Percentiles rank a stretch among this genome's conserved stretches.
phyloP scores from a whole-genome alignment of 1,284 basidiomycete genomes.

The Moniliophthora roreri region DNA sequence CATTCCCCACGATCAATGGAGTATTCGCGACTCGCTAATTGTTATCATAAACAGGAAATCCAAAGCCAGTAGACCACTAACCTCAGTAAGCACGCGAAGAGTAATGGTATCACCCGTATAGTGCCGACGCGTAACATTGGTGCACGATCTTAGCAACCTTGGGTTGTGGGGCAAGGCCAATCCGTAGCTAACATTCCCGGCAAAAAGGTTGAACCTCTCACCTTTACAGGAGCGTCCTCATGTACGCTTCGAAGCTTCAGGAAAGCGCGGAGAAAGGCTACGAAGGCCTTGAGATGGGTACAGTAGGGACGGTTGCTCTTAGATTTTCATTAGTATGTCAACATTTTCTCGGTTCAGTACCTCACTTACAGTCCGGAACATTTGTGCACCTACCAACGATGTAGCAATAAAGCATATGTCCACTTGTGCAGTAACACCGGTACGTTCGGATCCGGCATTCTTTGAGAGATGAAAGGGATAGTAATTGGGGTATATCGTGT shows the following conservation, averaged over 20 bases:
- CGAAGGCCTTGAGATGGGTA: not conserved
- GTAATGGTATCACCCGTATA: constrained; percentile 16
- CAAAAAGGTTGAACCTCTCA: constrained; percentile 17
- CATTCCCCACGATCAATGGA: not conserved
- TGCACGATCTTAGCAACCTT: constrained; percentile 11
- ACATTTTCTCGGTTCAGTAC: no score
- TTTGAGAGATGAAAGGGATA: no score
- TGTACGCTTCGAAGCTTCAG: constrained; percentile 11
- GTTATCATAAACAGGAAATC: constrained; percentile 18
- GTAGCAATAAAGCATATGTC: no score
- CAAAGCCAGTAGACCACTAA: constrained; percentile 25
- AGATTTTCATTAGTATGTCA: not conserved
- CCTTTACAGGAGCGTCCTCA: constrained; percentile 21
- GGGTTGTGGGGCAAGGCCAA: constrained; percentile 19
- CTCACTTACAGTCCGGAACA: no score
- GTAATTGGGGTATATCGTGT: no score
- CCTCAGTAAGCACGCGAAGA: constrained; percentile 18
- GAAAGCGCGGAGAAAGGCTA: constrained; percentile 1
- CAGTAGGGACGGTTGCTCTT: not conserved
- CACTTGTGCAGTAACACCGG: no score
- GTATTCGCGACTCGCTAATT: not conserved
- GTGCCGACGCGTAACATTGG: constrained; percentile 20
- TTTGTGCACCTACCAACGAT: no score
- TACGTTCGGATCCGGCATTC: no score
- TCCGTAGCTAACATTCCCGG: constrained; percentile 9